Conservation (phyloP, 805 yeast genomes). For the Debaryomyces castellii region DNA sequence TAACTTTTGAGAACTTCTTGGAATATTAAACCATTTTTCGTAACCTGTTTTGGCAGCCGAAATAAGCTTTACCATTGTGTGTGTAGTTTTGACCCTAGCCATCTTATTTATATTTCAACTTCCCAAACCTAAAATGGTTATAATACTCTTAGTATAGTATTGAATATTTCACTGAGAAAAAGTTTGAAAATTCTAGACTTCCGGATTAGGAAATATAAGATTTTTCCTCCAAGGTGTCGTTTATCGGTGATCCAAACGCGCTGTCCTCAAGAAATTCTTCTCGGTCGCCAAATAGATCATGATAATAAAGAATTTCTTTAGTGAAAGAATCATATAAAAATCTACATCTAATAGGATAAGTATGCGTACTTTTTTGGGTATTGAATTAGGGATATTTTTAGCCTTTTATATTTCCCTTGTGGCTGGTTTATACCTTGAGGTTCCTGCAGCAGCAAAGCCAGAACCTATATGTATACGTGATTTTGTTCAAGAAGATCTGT, state of each 20-base stretch:
- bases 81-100: conserved; percentile 69
- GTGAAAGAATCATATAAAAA: background rate
- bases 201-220: conserved; percentile 3
- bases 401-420: conserved; percentile 22
- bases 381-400: conserved; percentile 10
- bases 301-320: background rate
- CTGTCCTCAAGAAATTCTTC: background rate
- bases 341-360: background rate
- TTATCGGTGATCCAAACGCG: background rate
- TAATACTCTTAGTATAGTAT: background rate
- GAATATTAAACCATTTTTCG: conserved; percentile 75
- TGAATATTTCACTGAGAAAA: conserved; percentile 2
- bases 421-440: conserved; percentile 50
- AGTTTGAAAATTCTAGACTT: conserved; percentile 5
- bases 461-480: conserved; percentile 87
- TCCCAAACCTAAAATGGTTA: background rate
- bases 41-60: conserved; percentile 92
- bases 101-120: conserved; percentile 5
- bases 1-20: conserved; percentile 77
- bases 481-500: conserved; percentile 78
- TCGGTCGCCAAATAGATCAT: background rate
- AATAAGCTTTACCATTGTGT: conserved; percentile 78
- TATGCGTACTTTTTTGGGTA: background rate
- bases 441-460: conserved; percentile 47
- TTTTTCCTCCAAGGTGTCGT: background rate